These are phyloP conservation scores for Opeltia flavorubescens DNA, from an alignment of 495 filamentous ascomycete genomes.

Conservation along the genomic window DNA sequence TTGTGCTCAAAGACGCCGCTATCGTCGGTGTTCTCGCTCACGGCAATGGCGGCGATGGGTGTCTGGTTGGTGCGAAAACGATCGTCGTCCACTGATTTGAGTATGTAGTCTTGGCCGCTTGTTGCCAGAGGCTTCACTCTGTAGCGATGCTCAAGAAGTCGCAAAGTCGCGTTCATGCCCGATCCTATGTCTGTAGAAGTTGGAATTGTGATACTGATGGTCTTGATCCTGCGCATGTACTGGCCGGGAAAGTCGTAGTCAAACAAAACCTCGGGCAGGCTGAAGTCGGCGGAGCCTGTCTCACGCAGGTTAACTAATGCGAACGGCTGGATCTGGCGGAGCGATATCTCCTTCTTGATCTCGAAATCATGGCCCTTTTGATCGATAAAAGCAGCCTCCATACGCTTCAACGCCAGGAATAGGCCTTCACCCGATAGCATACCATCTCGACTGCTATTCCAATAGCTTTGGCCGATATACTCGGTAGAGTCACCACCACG, in stretches of 20 bases:
- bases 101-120: not conserved
- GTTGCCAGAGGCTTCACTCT: conserved; percentile 3
- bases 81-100: conserved; percentile 2
- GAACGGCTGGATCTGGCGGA: conserved; percentile 17
- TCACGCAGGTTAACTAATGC: conserved; percentile 17
- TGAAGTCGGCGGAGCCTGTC: conserved; percentile 12
- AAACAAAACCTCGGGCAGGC: conserved; percentile 24
- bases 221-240: conserved; percentile 24
- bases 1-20: conserved; percentile 18
- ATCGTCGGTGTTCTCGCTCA: conserved; percentile 16
- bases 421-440: too few relatives aligned
- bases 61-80: conserved; percentile 12
- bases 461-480: too few relatives aligned
- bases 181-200: conserved; percentile 19
- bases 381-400: conserved; percentile 14
- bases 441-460: too few relatives aligned
- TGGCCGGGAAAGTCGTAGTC: conserved; percentile 33
- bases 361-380: conserved; percentile 21
- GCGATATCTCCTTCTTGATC: conserved; percentile 21
- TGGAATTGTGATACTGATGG: conserved; percentile 15
- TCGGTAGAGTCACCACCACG: too few relatives aligned
- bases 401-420: too few relatives aligned
- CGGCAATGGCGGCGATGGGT: conserved; percentile 18
- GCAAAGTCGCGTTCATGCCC: conserved; percentile 18
- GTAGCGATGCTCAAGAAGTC: not conserved